Evolutionary conservation across 495 filamentous ascomycete species (phyloP).

Genomic region (Aspergillus sclerotioniger): DNA sequence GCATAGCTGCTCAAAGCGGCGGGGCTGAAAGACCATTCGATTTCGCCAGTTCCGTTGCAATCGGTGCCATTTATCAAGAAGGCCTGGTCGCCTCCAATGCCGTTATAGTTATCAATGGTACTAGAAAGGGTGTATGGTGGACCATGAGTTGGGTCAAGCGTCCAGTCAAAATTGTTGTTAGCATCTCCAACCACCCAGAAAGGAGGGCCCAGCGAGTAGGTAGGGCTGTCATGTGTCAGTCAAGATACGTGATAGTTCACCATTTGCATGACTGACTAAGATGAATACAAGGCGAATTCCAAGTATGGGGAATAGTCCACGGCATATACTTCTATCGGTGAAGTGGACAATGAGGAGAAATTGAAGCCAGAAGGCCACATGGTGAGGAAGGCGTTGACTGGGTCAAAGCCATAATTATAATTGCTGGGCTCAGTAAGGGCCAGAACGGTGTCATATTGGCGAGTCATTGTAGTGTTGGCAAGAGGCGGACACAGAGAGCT

Average conservation of each 20-base stretch:
- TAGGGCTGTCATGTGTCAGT: background rate
- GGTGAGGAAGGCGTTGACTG: background rate
- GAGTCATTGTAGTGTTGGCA: background rate
- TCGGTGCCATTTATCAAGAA: no score
- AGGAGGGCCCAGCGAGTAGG: no score
- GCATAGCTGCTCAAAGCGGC: background rate
- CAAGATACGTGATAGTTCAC: background rate
- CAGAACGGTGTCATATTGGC: conserved; percentile 1
- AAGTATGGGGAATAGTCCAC: background rate
- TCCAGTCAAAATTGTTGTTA: background rate
- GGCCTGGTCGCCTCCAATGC: background rate
- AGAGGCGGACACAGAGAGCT: background rate
- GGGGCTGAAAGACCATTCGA: background rate
- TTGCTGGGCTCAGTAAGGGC: background rate
- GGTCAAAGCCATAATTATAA: background rate
- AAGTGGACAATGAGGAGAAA: background rate
- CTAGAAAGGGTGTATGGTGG: background rate
- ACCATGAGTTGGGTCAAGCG: background rate
- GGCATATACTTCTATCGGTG: no score
- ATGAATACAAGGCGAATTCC: background rate
- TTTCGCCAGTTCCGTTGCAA: background rate
- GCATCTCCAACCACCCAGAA: no score
- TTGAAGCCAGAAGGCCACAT: background rate
- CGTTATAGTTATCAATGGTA: background rate
- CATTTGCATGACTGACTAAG: background rate